phyloP scores from a whole-genome alignment of 2,329 filamentous ascomycete species.

The Furcasterigmium furcatum region DNA sequence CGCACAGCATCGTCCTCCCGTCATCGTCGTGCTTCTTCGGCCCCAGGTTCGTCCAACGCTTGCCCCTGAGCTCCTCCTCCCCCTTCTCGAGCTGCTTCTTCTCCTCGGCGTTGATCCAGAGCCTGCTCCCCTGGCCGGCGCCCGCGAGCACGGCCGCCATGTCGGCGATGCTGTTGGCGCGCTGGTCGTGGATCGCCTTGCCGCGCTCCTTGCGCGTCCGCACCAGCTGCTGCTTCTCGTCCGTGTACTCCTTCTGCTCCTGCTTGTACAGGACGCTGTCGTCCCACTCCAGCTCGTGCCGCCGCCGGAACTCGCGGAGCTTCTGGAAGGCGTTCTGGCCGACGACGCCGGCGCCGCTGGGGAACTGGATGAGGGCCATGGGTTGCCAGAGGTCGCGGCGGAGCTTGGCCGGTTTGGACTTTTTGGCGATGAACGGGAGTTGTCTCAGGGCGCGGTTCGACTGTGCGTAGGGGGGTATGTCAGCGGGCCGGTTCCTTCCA shows the following conservation, averaged over 20 bases:
- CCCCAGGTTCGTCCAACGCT: conserved; percentile 1
- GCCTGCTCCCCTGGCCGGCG: conserved; percentile 46
- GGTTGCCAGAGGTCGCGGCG: conserved; percentile 67
- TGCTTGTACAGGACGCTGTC: conserved; percentile 37
- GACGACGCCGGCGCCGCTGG: conserved; percentile 43
- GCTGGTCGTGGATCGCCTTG: conserved; percentile 54
- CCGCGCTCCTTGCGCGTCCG: conserved; percentile 43
- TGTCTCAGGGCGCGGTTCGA: conserved; percentile 49
- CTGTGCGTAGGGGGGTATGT: conserved; percentile 14
- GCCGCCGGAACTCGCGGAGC: conserved; percentile 60
- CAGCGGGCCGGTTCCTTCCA: background rate
- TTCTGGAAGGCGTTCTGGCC: conserved; percentile 60
- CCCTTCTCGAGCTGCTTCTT: conserved; percentile 8
- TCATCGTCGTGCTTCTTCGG: conserved; percentile 8
- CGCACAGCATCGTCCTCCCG: conserved; percentile 23
- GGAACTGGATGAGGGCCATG: conserved; percentile 58
- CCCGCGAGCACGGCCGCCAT: conserved; percentile 56
- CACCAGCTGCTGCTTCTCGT: conserved; percentile 22
- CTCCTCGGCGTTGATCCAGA: conserved; percentile 22
- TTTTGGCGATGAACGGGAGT: conserved; percentile 65
- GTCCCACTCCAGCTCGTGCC: conserved; percentile 62
- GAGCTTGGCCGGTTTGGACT: conserved; percentile 58
- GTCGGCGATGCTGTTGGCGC: conserved; percentile 60
- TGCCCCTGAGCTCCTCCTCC: conserved; percentile 2
- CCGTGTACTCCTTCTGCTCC: conserved; percentile 15